phyloP scores from a whole-genome alignment of 2,329 filamentous ascomycete species.

The Botrytis paeoniae region DNA sequence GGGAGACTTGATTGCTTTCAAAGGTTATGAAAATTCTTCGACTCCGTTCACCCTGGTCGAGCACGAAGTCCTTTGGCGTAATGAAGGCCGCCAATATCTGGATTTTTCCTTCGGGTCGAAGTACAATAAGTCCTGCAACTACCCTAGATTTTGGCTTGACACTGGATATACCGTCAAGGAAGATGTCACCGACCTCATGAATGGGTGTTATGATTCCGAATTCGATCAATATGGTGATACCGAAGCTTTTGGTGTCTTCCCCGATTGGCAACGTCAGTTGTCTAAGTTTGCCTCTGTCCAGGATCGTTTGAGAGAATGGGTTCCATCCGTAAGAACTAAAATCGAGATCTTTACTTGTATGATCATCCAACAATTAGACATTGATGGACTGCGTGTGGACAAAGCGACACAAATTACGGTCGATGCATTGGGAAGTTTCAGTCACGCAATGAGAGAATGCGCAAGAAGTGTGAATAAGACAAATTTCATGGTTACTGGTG shows the following conservation, averaged over 20 bases:
- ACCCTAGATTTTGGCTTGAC: conserved; percentile 61
- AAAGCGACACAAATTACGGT: conserved; percentile 64
- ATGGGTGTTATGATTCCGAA: conserved; percentile 59
- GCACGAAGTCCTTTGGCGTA: conserved; percentile 57
- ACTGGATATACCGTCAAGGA: conserved; percentile 44
- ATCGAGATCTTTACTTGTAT: conserved; percentile 62
- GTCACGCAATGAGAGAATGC: conserved; percentile 54
- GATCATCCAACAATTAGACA: conserved; percentile 59
- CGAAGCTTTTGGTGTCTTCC: conserved; percentile 60
- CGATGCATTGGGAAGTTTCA: conserved; percentile 58
- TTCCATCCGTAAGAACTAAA: conserved; percentile 54
- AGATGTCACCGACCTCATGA: conserved; percentile 46
- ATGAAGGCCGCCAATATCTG: conserved; percentile 48
- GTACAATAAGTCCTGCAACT: conserved; percentile 53
- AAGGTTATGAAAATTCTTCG: conserved; percentile 57
- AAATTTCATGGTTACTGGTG: conserved; percentile 63
- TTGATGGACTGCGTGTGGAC: conserved; percentile 65
- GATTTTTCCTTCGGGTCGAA: conserved; percentile 57
- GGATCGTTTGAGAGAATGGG: conserved; percentile 64
- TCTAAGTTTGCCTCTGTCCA: conserved; percentile 66
- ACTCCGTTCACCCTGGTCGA: conserved; percentile 52
- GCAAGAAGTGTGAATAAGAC: conserved; percentile 55
- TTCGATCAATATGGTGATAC: conserved; percentile 55
- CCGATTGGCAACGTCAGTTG: conserved; percentile 61
- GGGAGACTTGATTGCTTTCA: conserved; percentile 61